These are phyloP conservation scores for Aphanoascus verrucosus DNA, from an alignment of 2,329 filamentous ascomycete genomes.

Conservation along the genomic window DNA sequence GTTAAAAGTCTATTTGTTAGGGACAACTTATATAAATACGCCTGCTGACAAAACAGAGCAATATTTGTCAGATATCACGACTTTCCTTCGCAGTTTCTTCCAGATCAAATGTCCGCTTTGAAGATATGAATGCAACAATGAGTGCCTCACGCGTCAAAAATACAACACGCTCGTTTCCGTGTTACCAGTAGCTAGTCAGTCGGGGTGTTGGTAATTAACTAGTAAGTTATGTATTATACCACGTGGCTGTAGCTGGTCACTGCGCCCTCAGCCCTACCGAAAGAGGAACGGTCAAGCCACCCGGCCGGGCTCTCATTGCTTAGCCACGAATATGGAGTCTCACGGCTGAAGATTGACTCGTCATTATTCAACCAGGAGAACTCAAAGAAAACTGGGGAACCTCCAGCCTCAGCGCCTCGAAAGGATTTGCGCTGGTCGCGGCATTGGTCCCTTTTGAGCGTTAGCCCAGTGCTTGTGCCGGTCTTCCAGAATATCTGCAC, in stretches of 20 bases:
- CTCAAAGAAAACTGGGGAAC: not conserved
- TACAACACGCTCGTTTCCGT: not conserved
- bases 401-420: not conserved
- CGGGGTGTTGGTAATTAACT: not conserved
- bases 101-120: not conserved
- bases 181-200: not conserved
- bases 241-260: conserved; percentile 5
- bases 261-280: conserved; percentile 3
- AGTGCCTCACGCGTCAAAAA: too few species aligned
- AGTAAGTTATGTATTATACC: not conserved
- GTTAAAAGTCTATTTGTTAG: not conserved
- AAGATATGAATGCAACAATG: not conserved
- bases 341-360: not conserved
- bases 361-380: not conserved
- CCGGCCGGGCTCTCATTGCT: not conserved
- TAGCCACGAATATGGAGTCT: conserved; percentile 1
- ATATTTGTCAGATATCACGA: not conserved
- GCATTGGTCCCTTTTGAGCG: too few species aligned
- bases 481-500: too few species aligned
- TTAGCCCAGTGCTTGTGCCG: too few species aligned
- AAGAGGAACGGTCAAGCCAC: not conserved
- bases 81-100: not conserved
- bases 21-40: not conserved
- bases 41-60: not conserved
- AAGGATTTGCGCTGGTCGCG: too few species aligned